Conservation (phyloP, 352 stramenopile species). For the Globisporangium nodosum region DNA sequence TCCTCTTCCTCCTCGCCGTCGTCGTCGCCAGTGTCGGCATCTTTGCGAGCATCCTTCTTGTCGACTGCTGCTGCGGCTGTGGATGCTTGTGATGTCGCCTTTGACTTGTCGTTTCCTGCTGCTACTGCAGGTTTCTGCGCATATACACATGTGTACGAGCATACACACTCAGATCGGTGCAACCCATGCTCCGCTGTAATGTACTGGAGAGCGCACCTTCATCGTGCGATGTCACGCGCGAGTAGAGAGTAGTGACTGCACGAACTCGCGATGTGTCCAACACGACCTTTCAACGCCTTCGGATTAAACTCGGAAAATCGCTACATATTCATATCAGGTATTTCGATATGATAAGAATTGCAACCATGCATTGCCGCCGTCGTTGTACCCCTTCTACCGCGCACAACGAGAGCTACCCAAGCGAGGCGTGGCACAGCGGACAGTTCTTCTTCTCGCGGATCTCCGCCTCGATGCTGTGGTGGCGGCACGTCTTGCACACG, state of each 20-base stretch:
- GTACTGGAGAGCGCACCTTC: neutral
- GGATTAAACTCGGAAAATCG: too few relatives aligned
- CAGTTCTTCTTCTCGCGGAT: slow-evolving; percentile 79
- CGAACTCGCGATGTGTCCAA: too few relatives aligned
- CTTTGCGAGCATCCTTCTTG: slow-evolving; percentile 14
- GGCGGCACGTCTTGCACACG: slow-evolving; percentile 83
- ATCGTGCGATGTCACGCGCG: neutral
- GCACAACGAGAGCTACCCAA: slow-evolving; percentile 10
- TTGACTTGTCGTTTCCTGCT: neutral
- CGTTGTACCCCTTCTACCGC: neutral
- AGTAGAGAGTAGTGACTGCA: too few relatives aligned
- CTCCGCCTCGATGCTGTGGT: slow-evolving; percentile 84
- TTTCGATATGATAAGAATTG: too few relatives aligned
- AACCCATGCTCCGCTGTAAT: too few relatives aligned
- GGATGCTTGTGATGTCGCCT: neutral
- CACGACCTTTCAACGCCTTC: too few relatives aligned
- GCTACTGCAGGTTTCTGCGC: neutral
- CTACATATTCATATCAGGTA: too few relatives aligned
- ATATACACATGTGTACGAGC: too few relatives aligned
- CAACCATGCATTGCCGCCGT: too few relatives aligned
- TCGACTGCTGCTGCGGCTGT: neutral
- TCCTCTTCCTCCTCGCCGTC: slow-evolving; percentile 7
- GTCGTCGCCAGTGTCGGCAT: slow-evolving; percentile 24
- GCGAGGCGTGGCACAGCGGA: slow-evolving; percentile 82
- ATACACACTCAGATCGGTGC: neutral